Evolutionary conservation across 2,329 filamentous ascomycete genomes (phyloP), one percentile per base, ranked within the genome.

Genomic region (Colletotrichum sp.): DNA sequence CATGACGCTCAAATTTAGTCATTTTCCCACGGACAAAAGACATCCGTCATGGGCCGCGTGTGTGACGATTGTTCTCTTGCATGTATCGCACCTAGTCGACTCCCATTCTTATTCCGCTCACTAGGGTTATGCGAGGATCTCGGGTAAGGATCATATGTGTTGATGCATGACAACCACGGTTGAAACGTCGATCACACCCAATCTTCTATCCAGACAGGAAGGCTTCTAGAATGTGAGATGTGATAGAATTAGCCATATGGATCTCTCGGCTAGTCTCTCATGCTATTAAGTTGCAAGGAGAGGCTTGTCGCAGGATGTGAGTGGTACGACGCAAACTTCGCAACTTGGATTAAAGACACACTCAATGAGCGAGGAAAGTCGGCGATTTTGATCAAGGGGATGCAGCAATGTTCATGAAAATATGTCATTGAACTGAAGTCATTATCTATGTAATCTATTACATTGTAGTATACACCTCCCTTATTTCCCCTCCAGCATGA

Each of bases 301-400:
- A 52, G 44, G 44, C 44, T 21, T 52, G n/a, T 52, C 12, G n/a
- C 44, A 24, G n/a, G 1, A 13, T 24, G n/a, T 52, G 6, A 52
- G n/a, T 5, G n/a, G n/a, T 24, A 52, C 10, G 44, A 52, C n/a
- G 9, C 12, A 52, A 13, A 0, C 44, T 52, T 21, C 0, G n/a
- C 44, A 24, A 2, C 9, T 21, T 1, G n/a, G 44, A 52, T 21
- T n/a, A n/a, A n/a, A n/a, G n/a, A n/a, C n/a, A n/a, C n/a, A 13
- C n/a, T 7, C 6, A 1, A 52, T 0, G 0, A 52, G 10, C 0
- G n/a, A 7, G 44, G 44, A 21, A n/a, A n/a, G n/a, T n/a, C n/a
- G n/a, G n/a, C n/a, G n/a, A n/a, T n/a, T n/a, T n/a, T 44, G 1
- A 21, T 52, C 44, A 21, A 52, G n/a, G 4, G 10, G 0, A 52